Evolutionary conservation across 225 moss, liverwort and hornwort species (phyloP).

Genomic region (Marchantia polymorpha): DNA sequence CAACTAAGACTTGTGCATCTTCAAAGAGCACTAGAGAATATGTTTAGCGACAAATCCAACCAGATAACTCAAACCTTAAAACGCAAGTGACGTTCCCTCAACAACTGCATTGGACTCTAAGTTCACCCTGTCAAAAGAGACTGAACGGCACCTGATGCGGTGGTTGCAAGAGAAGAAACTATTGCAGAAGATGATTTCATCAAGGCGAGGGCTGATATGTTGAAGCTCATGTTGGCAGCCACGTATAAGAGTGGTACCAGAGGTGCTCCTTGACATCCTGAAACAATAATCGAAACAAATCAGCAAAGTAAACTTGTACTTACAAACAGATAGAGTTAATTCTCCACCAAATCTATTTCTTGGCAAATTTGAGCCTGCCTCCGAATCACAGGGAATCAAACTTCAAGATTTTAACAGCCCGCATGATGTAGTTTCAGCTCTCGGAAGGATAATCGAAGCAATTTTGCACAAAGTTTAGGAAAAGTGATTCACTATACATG

Average conservation of each 20-base stretch:
- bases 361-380: not conserved
- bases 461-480: not conserved
- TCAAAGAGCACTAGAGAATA: too few relatives aligned
- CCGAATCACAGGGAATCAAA: not conserved
- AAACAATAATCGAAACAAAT: not conserved
- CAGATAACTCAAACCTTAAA: too few relatives aligned
- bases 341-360: not conserved
- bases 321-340: not conserved
- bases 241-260: conserved; percentile 64
- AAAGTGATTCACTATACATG: too few relatives aligned
- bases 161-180: conserved; percentile 71
- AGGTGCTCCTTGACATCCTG: conserved; percentile 81
- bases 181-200: conserved; percentile 85
- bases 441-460: not conserved
- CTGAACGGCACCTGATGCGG: conserved; percentile 39
- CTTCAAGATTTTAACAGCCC: not conserved
- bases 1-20: too few relatives aligned
- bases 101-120: not conserved
- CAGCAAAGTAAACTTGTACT: not conserved
- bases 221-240: conserved; percentile 62
- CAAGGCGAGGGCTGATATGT: conserved; percentile 60
- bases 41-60: too few relatives aligned
- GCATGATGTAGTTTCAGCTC: not conserved
- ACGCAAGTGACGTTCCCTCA: not conserved
- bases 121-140: not conserved